A percentile compares a stretch with the other conserved stretches of the same genome.
phyloP scores from a whole-genome alignment of 163 green algal genomes.

The Chlorella variabilis region DNA sequence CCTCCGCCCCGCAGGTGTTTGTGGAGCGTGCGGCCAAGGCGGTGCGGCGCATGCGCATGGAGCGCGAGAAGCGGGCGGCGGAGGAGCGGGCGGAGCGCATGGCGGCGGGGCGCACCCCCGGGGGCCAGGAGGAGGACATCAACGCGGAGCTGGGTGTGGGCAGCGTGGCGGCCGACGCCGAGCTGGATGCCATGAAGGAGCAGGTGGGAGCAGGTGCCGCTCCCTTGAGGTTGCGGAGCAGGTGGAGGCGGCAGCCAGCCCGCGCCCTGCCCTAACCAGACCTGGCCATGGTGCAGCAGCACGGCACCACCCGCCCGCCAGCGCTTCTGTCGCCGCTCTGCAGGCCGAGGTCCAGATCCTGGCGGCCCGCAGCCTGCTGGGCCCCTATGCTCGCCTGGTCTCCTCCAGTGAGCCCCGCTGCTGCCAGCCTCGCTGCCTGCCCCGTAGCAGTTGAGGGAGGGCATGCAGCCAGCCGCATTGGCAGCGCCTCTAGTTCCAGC shows the following conservation, averaged over 20 bases:
- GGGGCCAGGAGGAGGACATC: constrained; percentile 69
- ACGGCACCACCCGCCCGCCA: no score
- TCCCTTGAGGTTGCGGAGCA: no score
- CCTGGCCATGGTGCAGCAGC: no score
- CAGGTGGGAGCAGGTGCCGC: no score
- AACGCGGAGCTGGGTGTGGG: constrained; percentile 77
- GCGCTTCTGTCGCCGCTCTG: no score
- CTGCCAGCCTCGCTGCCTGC: neutral
- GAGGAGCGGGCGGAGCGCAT: constrained; percentile 47
- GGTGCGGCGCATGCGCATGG: constrained; percentile 53
- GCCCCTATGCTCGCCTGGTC: constrained; percentile 64
- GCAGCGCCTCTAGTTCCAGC: no score
- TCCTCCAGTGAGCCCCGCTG: constrained; percentile 10
- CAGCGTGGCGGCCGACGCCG: constrained; percentile 62
- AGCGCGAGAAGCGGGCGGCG: constrained; percentile 64
- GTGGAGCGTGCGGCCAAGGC: constrained; percentile 64
- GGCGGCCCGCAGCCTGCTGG: constrained; percentile 48
- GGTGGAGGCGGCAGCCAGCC: no score
- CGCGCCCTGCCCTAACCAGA: no score
- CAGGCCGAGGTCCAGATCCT: constrained; percentile 79
- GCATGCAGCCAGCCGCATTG: no score
- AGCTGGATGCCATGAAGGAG: constrained; percentile 84
- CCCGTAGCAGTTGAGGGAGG: no score
- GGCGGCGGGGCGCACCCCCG: constrained; percentile 10
- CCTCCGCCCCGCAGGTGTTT: constrained; percentile 47